phyloP scores from a whole-genome alignment of 176 grass and related monocot genomes.

The Juncus effusus region DNA sequence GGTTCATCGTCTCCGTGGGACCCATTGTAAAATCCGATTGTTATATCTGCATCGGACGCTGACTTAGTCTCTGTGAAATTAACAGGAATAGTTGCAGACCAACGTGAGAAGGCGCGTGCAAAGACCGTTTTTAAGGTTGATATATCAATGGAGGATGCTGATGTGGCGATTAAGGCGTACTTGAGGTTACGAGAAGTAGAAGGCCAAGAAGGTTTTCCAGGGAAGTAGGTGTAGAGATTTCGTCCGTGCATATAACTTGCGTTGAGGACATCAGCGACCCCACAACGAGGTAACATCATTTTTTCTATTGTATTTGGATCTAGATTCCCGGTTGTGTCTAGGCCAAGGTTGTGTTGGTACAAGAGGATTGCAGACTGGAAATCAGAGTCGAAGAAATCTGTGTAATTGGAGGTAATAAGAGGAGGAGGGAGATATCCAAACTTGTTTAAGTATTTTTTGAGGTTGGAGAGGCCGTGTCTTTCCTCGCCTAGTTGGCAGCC shows the following conservation, averaged over 20 bases:
- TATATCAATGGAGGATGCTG: conserved; percentile 41
- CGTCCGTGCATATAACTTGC: conserved; percentile 53
- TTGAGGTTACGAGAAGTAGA: conserved; percentile 31
- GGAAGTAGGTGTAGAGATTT: conserved; percentile 78
- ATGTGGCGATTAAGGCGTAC: conserved; percentile 52
- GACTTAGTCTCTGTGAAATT: conserved; percentile 60
- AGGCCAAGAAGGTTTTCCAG: conserved; percentile 58
- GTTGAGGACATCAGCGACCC: conserved; percentile 77
- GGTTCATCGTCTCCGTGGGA: conserved; percentile 73
- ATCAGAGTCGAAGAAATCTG: conserved; percentile 55
- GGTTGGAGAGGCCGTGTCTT: conserved; percentile 40
- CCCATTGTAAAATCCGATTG: conserved; percentile 62
- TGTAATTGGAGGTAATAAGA: conserved; percentile 39
- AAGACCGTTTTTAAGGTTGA: conserved; percentile 46
- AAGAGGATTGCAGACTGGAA: conserved; percentile 48
- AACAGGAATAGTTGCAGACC: conserved; percentile 57
- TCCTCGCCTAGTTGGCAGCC: conserved; percentile 65
- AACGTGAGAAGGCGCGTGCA: conserved; percentile 62
- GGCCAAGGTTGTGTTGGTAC: conserved; percentile 69
- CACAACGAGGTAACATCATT: conserved; percentile 75
- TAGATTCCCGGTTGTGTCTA: conserved; percentile 48
- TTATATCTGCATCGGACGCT: conserved; percentile 47
- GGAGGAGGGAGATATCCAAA: conserved; percentile 71
- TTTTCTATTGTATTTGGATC: conserved; percentile 51
- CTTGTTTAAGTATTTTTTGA: conserved; percentile 61